Base-by-base conservation (phyloP, 352 stramenopile genomes). In the Phytophthora idaei region DNA sequence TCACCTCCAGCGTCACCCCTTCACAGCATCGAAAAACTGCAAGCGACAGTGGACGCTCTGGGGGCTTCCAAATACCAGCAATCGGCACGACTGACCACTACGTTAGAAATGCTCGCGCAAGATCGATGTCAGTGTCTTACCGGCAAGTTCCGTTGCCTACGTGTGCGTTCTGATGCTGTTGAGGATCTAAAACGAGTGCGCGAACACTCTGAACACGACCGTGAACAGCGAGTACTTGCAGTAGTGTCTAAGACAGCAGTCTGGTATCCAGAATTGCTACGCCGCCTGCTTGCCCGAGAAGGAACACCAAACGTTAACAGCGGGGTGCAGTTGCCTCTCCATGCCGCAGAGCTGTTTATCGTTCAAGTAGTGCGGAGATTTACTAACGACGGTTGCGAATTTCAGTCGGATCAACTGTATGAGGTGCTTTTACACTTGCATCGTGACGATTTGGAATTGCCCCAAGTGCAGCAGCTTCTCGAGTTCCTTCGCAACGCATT, bases 201-300 rank as follows among this genome's bases (percentile, higher is more conserved):
- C n/a, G 52, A 66, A 21, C 48, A 49, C 0, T 81, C 85, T 3
- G 85, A 93, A 57, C 17, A 50, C 15, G 57, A 80, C 1, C 83
- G 83, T 15, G 25, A 48, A 28, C 67, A 88, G 5, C 81, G 83
- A 27, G 45, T 76, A 4, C 60, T 73, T 4, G 57, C 64, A 15
- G 57, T 64, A 29, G 73, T 71, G 14, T 47, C 84, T 11, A 68
- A 73, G 2, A 71, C 50, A 2, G 67, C 72, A 29, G 41, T 64
- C 17, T 93, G 85, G 85, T 92, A 88, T 36, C 56, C 65, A 0
- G 83, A 84, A 5, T 29, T 92, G 32, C 68, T 93, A 45, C 68
- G 67, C 7, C 71, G 80, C 4, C 58, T 92, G 34, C 32, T 89
- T 37, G 61, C 55, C 11, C 75, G 78, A 29, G 78, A 89, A 59